A percentile compares a stretch with the other conserved stretches of the same genome.
These are phyloP conservation scores for Septoria petroselini DNA, from an alignment of 2,329 filamentous ascomycete species.

Conservation along the genomic window DNA sequence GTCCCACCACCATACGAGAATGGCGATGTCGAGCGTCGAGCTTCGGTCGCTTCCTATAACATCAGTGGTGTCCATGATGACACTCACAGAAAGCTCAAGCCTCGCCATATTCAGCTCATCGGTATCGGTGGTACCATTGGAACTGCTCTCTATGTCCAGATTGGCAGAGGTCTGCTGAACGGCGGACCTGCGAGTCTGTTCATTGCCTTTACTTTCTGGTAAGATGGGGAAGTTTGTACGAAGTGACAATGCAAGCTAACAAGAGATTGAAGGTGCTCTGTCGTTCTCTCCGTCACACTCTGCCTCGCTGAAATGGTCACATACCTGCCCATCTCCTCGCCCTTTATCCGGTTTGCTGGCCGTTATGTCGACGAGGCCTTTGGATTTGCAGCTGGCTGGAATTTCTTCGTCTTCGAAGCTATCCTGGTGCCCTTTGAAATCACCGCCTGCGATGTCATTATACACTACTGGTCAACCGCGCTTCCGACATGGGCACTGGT, in stretches of 20 bases:
- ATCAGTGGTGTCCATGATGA: constrained; percentile 29
- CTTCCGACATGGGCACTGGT: constrained; percentile 59
- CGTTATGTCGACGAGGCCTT: constrained; percentile 73
- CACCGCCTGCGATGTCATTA: constrained; percentile 58
- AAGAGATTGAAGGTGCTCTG: constrained; percentile 21
- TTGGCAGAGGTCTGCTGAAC: constrained; percentile 47
- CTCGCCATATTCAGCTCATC: constrained; percentile 49
- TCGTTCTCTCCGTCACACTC: constrained; percentile 27
- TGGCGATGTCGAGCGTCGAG: constrained; percentile 26
- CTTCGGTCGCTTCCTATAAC: constrained; percentile 26
- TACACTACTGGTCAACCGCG: constrained; percentile 54
- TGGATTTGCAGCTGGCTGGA: constrained; percentile 41
- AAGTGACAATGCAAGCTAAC: background rate
- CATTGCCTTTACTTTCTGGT: constrained; percentile 47
- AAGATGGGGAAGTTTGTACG: background rate
- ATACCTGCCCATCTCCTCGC: constrained; percentile 71
- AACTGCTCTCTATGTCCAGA: constrained; percentile 49
- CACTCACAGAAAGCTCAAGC: constrained; percentile 46
- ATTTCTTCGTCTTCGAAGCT: constrained; percentile 35
- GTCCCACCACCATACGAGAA: constrained; percentile 17
- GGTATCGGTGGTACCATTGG: constrained; percentile 46
- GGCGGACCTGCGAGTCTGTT: constrained; percentile 49
- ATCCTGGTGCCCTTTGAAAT: constrained; percentile 35
- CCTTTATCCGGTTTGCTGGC: constrained; percentile 74
- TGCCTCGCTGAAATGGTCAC: constrained; percentile 73